Evolutionary conservation across 176 grass and related monocot genomes (phyloP).

Genomic region (Oryza rufipogon): DNA sequence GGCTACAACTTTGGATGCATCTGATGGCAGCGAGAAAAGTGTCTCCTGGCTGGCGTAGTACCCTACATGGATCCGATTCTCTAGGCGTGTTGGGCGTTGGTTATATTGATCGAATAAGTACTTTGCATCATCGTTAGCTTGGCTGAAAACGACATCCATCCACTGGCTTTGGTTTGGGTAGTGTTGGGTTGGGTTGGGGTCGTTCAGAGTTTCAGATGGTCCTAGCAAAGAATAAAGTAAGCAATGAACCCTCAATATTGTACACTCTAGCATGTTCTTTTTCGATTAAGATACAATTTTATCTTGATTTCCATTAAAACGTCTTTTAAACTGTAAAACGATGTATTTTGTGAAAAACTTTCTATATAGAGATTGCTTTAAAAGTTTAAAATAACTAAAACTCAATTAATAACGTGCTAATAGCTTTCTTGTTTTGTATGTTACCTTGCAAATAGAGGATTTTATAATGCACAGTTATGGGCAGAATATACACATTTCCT

Average conservation of each 20-base stretch:
- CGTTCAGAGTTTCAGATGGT: not conserved
- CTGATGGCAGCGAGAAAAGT: not conserved
- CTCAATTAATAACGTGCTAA: too few relatives aligned
- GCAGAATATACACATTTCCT: conserved; percentile 23
- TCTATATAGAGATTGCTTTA: too few relatives aligned
- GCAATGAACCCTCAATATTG: not conserved
- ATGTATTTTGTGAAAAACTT: too few relatives aligned
- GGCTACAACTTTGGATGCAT: not conserved
- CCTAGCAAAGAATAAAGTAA: not conserved
- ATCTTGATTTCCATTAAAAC: too few relatives aligned
- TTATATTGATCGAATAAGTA: not conserved
- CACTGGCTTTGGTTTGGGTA: not conserved
- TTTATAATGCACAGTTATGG: not conserved
- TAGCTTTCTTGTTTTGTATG: too few relatives aligned
- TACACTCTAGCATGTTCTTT: too few relatives aligned
- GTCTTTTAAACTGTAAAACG: too few relatives aligned
- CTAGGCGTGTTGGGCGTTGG: not conserved
- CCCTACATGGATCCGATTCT: conserved; percentile 40
- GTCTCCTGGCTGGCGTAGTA: not conserved
- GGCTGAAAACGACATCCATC: not conserved
- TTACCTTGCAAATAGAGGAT: not conserved
- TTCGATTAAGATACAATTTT: too few relatives aligned
- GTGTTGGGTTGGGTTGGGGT: not conserved
- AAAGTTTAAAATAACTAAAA: too few relatives aligned
- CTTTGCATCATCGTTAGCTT: not conserved